Evolutionary conservation across 2,329 filamentous ascomycete species (phyloP).

Genomic region (Clarireedia paspali): DNA sequence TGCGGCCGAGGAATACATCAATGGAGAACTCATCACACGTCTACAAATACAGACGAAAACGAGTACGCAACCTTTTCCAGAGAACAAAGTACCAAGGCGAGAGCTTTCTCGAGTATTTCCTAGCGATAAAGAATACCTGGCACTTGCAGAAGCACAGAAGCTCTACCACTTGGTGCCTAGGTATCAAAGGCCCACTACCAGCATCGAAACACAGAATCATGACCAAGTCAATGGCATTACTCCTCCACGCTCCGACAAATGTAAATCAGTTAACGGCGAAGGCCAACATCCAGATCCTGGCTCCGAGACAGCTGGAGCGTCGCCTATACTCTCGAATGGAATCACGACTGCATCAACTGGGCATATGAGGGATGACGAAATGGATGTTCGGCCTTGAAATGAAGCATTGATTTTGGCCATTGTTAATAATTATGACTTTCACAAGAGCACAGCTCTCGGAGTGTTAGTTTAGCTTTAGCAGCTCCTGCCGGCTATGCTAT

Average conservation of each 20-base stretch:
- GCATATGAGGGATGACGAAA: neutral
- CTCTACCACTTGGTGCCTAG: conserved; percentile 41
- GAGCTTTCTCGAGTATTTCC: conserved; percentile 45
- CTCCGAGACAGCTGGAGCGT: neutral
- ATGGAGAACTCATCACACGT: conserved; percentile 41
- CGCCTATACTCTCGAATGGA: neutral
- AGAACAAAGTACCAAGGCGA: conserved; percentile 44
- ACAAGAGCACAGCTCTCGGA: neutral
- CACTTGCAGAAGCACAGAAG: conserved; percentile 49
- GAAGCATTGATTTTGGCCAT: neutral
- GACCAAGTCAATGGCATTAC: conserved; percentile 25
- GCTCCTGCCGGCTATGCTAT: neutral
- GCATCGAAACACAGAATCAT: conserved; percentile 3
- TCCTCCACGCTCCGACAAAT: conserved; percentile 25
- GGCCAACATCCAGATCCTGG: neutral
- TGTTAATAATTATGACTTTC: neutral
- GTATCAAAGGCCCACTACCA: conserved; percentile 3
- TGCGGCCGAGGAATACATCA: conserved; percentile 49
- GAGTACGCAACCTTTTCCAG: conserved; percentile 43
- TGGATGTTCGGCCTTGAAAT: neutral
- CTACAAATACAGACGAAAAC: conserved; percentile 38
- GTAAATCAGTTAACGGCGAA: conserved; percentile 23
- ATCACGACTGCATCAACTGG: neutral
- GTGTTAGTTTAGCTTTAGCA: neutral
- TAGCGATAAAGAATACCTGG: conserved; percentile 49